These are phyloP conservation scores for Microdochium bolleyi DNA, from an alignment of 2,329 filamentous ascomycete species.

Conservation along the genomic window DNA sequence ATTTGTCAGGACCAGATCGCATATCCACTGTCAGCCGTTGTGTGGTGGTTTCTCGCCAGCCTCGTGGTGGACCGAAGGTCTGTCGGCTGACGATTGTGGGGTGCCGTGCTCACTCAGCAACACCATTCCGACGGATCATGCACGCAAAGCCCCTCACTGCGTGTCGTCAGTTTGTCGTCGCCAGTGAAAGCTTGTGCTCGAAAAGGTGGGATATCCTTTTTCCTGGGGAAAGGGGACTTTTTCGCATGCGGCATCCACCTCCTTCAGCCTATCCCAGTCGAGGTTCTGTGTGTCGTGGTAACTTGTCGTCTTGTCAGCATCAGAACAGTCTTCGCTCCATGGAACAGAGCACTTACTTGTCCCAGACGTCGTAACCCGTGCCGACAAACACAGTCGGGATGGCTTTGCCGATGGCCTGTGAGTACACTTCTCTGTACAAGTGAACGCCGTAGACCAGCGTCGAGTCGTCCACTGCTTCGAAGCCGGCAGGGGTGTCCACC, in stretches of 20 bases:
- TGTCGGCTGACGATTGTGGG: not conserved
- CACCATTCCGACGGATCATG: not conserved
- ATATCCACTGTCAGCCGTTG: too few species aligned
- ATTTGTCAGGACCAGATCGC: too few species aligned
- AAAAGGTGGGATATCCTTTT: constrained; percentile 26
- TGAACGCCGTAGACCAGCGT: constrained; percentile 57
- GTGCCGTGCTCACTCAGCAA: not conserved
- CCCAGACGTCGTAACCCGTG: constrained; percentile 42
- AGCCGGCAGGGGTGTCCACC: constrained; percentile 43
- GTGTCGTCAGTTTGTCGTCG: constrained; percentile 1
- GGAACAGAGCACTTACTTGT: constrained; percentile 27
- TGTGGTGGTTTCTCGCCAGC: not conserved
- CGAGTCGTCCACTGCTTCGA: constrained; percentile 34
- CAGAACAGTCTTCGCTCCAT: not conserved
- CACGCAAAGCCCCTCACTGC: not conserved
- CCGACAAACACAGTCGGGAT: constrained; percentile 51
- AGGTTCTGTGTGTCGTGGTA: constrained; percentile 7
- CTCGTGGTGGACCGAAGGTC: not conserved
- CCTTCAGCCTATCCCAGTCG: constrained; percentile 21
- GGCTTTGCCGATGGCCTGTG: constrained; percentile 33
- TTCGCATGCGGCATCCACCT: constrained; percentile 21
- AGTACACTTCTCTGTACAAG: constrained; percentile 46
- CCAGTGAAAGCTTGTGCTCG: constrained; percentile 33
- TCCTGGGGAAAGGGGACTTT: constrained; percentile 28
- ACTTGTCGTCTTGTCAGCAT: not conserved